Percentiles rank a stretch among this genome's conserved stretches.
phyloP scores from a whole-genome alignment of 441 rosid species.

The Adansonia grandidieri region DNA sequence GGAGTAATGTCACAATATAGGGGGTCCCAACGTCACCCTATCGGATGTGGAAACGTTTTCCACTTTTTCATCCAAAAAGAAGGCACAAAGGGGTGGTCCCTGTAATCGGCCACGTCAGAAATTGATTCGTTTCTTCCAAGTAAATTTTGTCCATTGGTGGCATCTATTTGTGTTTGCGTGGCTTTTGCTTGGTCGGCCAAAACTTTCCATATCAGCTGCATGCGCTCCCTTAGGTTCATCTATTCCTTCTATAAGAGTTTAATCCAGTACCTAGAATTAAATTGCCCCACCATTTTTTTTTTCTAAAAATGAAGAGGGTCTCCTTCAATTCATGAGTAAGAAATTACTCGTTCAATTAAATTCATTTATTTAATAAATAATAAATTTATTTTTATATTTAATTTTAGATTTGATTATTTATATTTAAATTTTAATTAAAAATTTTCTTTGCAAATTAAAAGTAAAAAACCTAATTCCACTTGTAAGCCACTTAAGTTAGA shows the following conservation, averaged over 20 bases:
- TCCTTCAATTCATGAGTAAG: not conserved
- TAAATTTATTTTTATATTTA: not conserved
- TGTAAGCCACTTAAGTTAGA: too few species aligned
- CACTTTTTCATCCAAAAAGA: not conserved
- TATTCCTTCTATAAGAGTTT: not conserved
- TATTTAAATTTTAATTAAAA: too few species aligned
- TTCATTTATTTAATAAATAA: too few species aligned
- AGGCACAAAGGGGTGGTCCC: slow-evolving; percentile 6
- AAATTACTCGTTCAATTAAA: not conserved
- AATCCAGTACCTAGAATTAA: not conserved
- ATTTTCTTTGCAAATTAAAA: too few species aligned
- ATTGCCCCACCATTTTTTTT: not conserved
- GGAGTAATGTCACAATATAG: not conserved
- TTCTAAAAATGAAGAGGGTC: not conserved
- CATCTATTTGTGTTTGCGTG: not conserved
- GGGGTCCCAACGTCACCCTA: not conserved
- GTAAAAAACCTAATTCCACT: too few species aligned
- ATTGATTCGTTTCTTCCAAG: slow-evolving; percentile 29
- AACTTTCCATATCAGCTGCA: slow-evolving; percentile 3
- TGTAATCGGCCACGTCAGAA: slow-evolving; percentile 36
- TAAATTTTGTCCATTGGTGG: slow-evolving; percentile 24
- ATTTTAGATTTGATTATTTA: not conserved
- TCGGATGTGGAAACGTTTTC: not conserved
- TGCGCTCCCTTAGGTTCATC: not conserved
- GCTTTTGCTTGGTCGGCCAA: not conserved